These are phyloP conservation scores for Solanum hybrid DNA, from an alignment of 305 asterid genomes.

Conservation along the genomic window DNA sequence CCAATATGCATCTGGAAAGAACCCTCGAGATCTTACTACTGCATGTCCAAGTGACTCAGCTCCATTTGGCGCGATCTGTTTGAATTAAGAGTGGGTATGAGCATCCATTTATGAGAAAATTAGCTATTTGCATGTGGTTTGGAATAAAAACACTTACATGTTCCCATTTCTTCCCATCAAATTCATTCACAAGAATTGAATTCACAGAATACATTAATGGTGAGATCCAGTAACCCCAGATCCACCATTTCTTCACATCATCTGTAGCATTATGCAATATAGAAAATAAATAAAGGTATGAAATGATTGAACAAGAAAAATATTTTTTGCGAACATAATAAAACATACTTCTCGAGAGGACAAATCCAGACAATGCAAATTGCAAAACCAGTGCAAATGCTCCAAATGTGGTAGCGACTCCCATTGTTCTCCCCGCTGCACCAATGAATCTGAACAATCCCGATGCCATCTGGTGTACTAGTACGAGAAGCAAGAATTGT, in stretches of 20 bases:
- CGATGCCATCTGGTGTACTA: slow-evolving; percentile 39
- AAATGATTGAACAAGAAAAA: not conserved
- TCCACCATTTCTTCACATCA: not conserved
- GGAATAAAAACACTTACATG: slow-evolving; percentile 22
- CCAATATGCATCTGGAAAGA: slow-evolving; percentile 47
- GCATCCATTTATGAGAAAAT: not conserved
- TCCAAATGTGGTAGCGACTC: slow-evolving; percentile 61
- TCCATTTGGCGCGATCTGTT: not conserved
- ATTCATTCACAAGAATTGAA: not conserved
- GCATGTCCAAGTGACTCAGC: slow-evolving; percentile 21
- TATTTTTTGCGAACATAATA: not conserved
- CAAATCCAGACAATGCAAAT: slow-evolving; percentile 57
- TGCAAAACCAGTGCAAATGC: slow-evolving; percentile 47
- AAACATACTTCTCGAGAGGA: slow-evolving; percentile 45
- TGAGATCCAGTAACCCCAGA: not conserved
- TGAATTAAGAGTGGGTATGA: not conserved
- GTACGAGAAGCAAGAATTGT: slow-evolving; percentile 40
- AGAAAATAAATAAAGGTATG: not conserved
- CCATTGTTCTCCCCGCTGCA: slow-evolving; percentile 57
- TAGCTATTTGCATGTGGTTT: not conserved
- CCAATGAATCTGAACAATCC: slow-evolving; percentile 53
- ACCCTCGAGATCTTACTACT: slow-evolving; percentile 37
- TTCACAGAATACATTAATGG: not conserved
- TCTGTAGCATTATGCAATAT: not conserved
- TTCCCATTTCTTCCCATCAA: slow-evolving; percentile 37